Evolutionary conservation across 805 yeast genomes (phyloP), one percentile per base, ranked within the genome.

Genomic region (Jamesozyma piceae): DNA sequence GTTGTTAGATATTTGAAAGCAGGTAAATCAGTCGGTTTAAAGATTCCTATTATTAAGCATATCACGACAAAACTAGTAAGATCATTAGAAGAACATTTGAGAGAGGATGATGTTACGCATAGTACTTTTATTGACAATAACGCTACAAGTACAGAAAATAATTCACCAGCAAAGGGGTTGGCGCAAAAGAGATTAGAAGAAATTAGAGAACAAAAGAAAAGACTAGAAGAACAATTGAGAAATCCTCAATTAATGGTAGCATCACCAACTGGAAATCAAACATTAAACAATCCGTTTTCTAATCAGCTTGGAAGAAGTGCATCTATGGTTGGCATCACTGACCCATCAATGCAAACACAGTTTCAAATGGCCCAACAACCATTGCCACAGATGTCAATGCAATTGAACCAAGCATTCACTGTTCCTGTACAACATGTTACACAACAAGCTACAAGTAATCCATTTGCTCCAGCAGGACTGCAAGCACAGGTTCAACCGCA

Each of bases 1-100:
- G 97, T 90, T 9, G 92, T 92, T 24, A 81, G 80, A 51, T 92
- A 83, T 62, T 71, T 92, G 55, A 78, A 94, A 53, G 78, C 82
- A 14, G 98, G 97, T 4, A 90, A 92, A 58, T 77, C 88, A 11
- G 88, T 97, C 2, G 88, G 88, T 54, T 68, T 90, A 50, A 89
- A 82, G 54, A 95, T 92, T 28, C 98, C 98, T 30, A 89, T 95
- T 13, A 89, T 92, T 47, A 86, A 86, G 59, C 98, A 92, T 64
- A 97, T 97, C 1, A 97, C 97, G 19, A 89, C 97, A 2, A 92
- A 95, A 21, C 71, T 92, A 49, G 83, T 95, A 3, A 73, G 79
- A 28, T 80, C 94, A 13, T 73, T 92, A 47, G 92, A 87, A 58
- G 96, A 89, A 52, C 94, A 90, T 61, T 67, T 92, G 50, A 74